phyloP scores from a whole-genome alignment of 2,329 filamentous ascomycete genomes.

The Colletotrichum siamense region DNA sequence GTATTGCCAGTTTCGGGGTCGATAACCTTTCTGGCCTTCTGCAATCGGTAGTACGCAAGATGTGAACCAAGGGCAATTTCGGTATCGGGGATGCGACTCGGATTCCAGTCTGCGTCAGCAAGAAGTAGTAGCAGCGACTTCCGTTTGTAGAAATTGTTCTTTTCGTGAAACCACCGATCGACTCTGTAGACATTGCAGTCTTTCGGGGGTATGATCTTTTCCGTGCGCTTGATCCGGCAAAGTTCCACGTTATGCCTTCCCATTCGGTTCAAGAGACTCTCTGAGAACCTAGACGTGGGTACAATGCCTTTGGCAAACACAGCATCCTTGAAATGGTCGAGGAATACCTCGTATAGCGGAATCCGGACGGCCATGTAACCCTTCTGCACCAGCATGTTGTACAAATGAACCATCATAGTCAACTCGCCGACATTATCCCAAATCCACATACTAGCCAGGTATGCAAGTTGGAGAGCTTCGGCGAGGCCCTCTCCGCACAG shows the following conservation, averaged over 20 bases:
- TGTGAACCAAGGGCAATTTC: constrained; percentile 25
- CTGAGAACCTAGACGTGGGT: background rate
- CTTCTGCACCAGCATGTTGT: constrained; percentile 51
- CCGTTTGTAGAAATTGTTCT: constrained; percentile 34
- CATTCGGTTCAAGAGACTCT: background rate
- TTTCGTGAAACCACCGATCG: background rate
- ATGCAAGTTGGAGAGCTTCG: constrained; percentile 47
- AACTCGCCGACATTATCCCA: constrained; percentile 44
- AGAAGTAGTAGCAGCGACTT: constrained; percentile 36
- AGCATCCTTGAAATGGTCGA: background rate
- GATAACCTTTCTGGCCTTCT: background rate
- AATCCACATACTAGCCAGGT: constrained; percentile 36
- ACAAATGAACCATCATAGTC: constrained; percentile 45
- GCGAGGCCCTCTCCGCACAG: constrained; percentile 50
- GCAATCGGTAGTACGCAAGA: background rate
- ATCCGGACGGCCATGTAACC: constrained; percentile 35
- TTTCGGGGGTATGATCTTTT: background rate
- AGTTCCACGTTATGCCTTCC: background rate
- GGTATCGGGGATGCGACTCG: constrained; percentile 38
- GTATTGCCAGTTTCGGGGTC: background rate
- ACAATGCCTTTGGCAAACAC: background rate
- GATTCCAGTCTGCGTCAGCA: constrained; percentile 36
- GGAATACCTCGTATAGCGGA: background rate
- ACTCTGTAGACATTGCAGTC: background rate
- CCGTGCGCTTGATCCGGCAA: background rate